Conservation (phyloP, 495 filamentous ascomycete species). For the Trichoderma gamsii region DNA sequence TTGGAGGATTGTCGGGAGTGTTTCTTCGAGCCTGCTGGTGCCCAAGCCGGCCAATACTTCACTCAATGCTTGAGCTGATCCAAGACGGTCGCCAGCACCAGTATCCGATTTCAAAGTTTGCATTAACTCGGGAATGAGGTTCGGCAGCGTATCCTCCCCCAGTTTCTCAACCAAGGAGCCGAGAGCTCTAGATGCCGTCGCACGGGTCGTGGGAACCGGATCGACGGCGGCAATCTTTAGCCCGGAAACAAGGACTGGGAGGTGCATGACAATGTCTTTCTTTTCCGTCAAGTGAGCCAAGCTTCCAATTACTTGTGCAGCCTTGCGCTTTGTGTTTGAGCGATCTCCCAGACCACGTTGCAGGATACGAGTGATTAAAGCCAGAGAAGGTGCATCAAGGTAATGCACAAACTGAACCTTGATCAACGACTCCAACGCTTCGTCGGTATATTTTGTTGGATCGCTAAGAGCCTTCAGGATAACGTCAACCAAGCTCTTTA, state of each 20-base stretch:
- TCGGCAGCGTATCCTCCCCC: conserved; percentile 91
- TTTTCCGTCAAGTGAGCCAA: conserved; percentile 94
- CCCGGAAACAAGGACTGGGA: conserved; percentile 88
- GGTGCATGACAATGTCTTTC: conserved; percentile 84
- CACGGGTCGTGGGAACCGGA: conserved; percentile 92
- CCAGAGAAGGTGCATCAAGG: conserved; percentile 88
- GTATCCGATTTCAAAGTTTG: conserved; percentile 94
- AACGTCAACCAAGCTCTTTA: conserved; percentile 82
- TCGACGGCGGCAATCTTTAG: conserved; percentile 85
- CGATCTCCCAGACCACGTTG: conserved; percentile 86
- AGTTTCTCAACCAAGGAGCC: conserved; percentile 95
- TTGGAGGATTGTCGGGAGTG: conserved; percentile 90
- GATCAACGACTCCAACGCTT: conserved; percentile 87
- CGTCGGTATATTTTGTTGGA: conserved; percentile 94
- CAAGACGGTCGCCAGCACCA: conserved; percentile 88
- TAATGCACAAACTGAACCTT: conserved; percentile 96
- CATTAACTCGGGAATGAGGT: conserved; percentile 97
- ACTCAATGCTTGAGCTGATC: conserved; percentile 92
- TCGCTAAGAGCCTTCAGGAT: conserved; percentile 95
- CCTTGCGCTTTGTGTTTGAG: conserved; percentile 90
- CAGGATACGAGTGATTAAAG: conserved; percentile 88
- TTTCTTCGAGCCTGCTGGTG: conserved; percentile 88
- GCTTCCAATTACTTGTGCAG: conserved; percentile 94
- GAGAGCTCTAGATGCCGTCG: conserved; percentile 91
- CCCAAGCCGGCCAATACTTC: conserved; percentile 95